A percentile compares a stretch with the other conserved stretches of the same genome.
Evolutionary conservation across 371 early-diverging fungal species (phyloP).

Genomic region (Apophysomyces ossiformis): DNA sequence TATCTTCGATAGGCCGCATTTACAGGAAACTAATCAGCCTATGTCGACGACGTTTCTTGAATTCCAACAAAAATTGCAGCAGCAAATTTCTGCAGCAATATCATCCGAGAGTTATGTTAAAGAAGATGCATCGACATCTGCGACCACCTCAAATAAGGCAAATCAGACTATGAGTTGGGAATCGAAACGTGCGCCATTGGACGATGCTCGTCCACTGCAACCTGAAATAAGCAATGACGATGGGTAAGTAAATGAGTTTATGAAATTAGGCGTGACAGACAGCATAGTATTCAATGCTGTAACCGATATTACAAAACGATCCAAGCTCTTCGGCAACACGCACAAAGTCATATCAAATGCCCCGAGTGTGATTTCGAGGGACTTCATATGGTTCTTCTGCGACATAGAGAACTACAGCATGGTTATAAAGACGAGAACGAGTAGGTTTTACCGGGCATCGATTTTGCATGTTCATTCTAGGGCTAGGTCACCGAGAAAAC

Average conservation of each 20-base stretch:
- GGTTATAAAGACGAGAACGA: constrained; percentile 1
- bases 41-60: not conserved
- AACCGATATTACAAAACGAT: constrained; percentile 7
- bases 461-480: not conserved
- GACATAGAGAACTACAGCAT: not conserved
- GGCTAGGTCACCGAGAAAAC: constrained; percentile 7
- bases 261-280: not conserved
- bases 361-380: constrained; percentile 1
- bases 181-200: not conserved
- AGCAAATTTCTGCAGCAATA: not conserved
- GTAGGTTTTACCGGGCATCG: not conserved
- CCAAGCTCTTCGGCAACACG: constrained; percentile 6
- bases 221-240: not conserved
- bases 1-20: not conserved
- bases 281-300: constrained; percentile 3
- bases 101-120: not conserved
- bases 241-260: not conserved
- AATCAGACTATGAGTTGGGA: not conserved
- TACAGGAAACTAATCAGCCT: not conserved
- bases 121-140: not conserved
- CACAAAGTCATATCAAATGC: not conserved
- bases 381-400: constrained; percentile 1
- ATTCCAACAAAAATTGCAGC: constrained; percentile 4
- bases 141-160: not conserved
- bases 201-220: not conserved